phyloP scores from a whole-genome alignment of 225 moss, liverwort and hornwort genomes.

The Sphagnum tenellum region DNA sequence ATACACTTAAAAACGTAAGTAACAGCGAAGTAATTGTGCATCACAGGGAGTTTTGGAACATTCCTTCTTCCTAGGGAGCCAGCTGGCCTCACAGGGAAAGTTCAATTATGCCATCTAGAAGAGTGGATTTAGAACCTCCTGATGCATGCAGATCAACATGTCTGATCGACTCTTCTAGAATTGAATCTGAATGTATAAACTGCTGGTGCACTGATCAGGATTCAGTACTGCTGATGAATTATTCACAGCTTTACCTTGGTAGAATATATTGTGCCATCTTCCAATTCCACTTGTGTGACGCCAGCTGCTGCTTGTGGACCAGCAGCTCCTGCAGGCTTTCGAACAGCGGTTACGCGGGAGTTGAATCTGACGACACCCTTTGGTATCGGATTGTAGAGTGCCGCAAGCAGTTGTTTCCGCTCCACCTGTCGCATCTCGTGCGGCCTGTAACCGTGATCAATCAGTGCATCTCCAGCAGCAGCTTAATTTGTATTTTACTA shows the following conservation, averaged over 20 bases:
- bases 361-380: slow-evolving; percentile 31
- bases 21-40: no score
- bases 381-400: slow-evolving; percentile 35
- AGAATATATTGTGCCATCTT: slow-evolving; percentile 18
- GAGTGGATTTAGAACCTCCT: no score
- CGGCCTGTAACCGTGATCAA: slow-evolving; percentile 20
- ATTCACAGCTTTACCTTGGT: slow-evolving; percentile 23
- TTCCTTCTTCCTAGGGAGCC: neutral
- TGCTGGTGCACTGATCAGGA: neutral
- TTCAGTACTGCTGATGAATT: neutral
- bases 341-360: slow-evolving; percentile 31
- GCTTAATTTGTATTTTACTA: no score
- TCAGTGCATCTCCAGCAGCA: no score
- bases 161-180: no score
- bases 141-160: no score
- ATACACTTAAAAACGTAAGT: no score
- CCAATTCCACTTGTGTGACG: slow-evolving; percentile 42
- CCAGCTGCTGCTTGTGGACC: slow-evolving; percentile 12
- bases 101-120: no score
- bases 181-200: neutral
- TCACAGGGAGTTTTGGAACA: neutral
- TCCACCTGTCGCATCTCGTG: slow-evolving; percentile 42
- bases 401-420: slow-evolving; percentile 33
- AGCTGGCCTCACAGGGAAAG: no score
- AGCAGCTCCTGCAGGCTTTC: slow-evolving; percentile 19